Percentiles rank a stretch among this genome's conserved stretches.
Conservation (phyloP, 164 flowering plant genomes). For the Sedum album region DNA sequence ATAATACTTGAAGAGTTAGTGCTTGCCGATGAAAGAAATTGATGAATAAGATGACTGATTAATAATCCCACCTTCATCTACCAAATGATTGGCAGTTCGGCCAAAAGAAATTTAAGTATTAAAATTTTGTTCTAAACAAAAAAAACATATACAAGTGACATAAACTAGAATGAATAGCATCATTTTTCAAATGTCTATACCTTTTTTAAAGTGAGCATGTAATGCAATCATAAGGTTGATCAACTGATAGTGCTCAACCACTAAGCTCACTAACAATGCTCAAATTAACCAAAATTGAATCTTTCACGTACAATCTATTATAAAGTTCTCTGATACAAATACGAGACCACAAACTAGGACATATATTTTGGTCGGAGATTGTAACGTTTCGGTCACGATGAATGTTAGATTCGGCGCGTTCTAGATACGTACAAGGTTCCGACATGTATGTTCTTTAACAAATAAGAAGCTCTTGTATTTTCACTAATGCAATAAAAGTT, state of each 20-base stretch:
- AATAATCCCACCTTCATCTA: conserved; percentile 3
- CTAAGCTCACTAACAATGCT: background rate
- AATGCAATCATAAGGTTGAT: background rate
- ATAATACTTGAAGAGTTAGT: too few relatives aligned
- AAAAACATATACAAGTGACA: too few relatives aligned
- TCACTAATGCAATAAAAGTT: background rate
- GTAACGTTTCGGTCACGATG: background rate
- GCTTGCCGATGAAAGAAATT: background rate
- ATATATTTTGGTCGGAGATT: background rate
- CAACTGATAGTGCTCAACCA: background rate
- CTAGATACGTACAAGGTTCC: background rate
- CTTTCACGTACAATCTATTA: too few relatives aligned
- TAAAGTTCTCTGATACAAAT: too few relatives aligned
- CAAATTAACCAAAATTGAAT: background rate
- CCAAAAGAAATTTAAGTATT: too few relatives aligned
- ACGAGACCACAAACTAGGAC: background rate
- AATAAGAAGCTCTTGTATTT: too few relatives aligned
- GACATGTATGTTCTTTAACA: too few relatives aligned
- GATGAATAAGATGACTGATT: background rate
- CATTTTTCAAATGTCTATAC: background rate
- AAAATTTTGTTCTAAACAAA: too few relatives aligned
- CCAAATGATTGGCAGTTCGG: conserved; percentile 3
- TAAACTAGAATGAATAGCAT: background rate
- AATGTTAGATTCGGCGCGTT: background rate
- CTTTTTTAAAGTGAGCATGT: background rate